phyloP scores from a whole-genome alignment of 768 basidiomycete genomes.

The Leccinum incarnatum region DNA sequence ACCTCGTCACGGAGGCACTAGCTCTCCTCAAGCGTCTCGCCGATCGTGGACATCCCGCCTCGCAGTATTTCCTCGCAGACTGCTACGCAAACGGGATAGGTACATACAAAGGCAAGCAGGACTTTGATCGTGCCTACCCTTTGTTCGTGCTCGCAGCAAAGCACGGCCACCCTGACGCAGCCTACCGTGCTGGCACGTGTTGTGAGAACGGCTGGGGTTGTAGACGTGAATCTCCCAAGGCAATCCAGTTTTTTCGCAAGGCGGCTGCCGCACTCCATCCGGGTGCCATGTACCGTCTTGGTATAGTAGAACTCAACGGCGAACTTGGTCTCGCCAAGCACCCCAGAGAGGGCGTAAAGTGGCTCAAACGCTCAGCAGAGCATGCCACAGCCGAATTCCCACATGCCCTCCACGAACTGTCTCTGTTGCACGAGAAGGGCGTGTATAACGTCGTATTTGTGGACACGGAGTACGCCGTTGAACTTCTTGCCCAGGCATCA shows the following conservation, averaged over 20 bases:
- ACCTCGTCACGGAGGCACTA: constrained; percentile 85
- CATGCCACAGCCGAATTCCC: constrained; percentile 93
- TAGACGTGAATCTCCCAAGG: constrained; percentile 86
- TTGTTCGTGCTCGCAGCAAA: constrained; percentile 95
- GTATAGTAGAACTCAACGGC: constrained; percentile 94
- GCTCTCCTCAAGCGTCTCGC: constrained; percentile 86
- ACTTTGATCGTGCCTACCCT: constrained; percentile 96
- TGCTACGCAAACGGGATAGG: constrained; percentile 99
- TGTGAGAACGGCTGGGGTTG: constrained; percentile 99
- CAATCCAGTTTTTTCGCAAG: constrained; percentile 90
- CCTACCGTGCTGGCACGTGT: constrained; percentile 94
- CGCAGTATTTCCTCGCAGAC: constrained; percentile 97
- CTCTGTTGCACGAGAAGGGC: constrained; percentile 93
- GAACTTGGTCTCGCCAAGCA: constrained; percentile 83
- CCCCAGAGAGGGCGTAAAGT: constrained; percentile 96
- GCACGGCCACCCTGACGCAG: constrained; percentile 93
- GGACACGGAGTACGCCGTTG: constrained; percentile 92
- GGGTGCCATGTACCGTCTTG: constrained; percentile 94
- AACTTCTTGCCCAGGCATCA: constrained; percentile 90
- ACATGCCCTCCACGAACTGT: constrained; percentile 93
- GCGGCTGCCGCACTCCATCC: constrained; percentile 89
- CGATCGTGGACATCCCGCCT: constrained; percentile 89
- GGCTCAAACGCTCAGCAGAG: constrained; percentile 96
- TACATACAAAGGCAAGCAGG: constrained; percentile 83
- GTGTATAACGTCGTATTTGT: constrained; percentile 97